Percentiles rank a stretch among this genome's conserved stretches.
These are phyloP conservation scores for Sugiyamaella boreocaroliniensis DNA, from an alignment of 805 yeast genomes.

Conservation along the genomic window DNA sequence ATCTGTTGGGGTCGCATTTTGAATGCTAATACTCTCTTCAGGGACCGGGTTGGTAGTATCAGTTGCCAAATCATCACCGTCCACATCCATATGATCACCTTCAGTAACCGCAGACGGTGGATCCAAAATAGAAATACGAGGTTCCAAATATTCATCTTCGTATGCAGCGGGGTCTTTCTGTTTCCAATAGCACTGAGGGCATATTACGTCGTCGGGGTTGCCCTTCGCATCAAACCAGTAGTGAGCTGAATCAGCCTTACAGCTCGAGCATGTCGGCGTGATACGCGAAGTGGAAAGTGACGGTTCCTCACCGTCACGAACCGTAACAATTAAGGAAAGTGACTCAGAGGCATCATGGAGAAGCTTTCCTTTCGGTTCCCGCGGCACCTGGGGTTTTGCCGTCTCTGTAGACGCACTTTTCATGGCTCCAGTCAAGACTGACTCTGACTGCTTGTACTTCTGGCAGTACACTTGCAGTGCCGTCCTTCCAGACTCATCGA, in stretches of 20 bases:
- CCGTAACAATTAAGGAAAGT: not conserved
- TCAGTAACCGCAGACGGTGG: not conserved
- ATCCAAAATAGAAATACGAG: not conserved
- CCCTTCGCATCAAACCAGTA: slow-evolving; percentile 13
- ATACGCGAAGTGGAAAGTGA: not conserved
- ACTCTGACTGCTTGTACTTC: slow-evolving; percentile 17
- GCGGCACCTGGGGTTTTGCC: not conserved
- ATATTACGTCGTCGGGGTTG: not conserved
- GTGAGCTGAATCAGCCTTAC: slow-evolving; percentile 5
- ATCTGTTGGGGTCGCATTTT: too few species aligned
- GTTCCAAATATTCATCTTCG: slow-evolving; percentile 5
- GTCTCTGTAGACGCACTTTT: slow-evolving; percentile 9
- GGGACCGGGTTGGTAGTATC: not conserved
- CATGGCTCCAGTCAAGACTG: slow-evolving; percentile 5
- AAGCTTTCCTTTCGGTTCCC: not conserved
- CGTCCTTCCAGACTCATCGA: slow-evolving; percentile 21
- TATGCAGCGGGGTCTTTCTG: slow-evolving; percentile 5
- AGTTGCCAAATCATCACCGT: not conserved
- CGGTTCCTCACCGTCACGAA: not conserved
- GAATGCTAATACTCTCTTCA: not conserved
- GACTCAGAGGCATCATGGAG: not conserved
- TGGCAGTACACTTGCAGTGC: slow-evolving; percentile 28
- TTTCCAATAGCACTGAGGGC: slow-evolving; percentile 18
- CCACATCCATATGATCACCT: not conserved
- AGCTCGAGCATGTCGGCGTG: slow-evolving; percentile 6